Evolutionary conservation across 2,329 filamentous ascomycete species (phyloP).

Genomic region (Scolecobasidium constrictum): DNA sequence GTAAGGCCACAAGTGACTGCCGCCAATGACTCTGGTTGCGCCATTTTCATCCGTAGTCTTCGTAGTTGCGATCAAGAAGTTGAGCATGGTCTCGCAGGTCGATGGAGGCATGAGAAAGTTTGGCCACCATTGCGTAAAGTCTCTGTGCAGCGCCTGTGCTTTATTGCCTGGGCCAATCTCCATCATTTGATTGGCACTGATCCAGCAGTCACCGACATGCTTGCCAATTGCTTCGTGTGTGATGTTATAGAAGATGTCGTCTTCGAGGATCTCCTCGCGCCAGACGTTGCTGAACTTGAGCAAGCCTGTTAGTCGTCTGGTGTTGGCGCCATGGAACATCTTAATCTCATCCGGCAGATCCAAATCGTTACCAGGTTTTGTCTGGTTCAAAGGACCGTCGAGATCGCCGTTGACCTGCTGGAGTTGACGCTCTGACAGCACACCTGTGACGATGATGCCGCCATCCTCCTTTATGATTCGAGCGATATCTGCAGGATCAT

Average conservation of each 20-base stretch:
- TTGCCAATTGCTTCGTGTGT: background rate
- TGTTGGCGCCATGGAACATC: background rate
- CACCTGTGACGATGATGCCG: too few species aligned
- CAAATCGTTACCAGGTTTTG: too few species aligned
- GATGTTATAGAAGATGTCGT: background rate
- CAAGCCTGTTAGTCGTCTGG: background rate
- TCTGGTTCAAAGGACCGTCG: too few species aligned
- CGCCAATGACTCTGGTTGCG: slow-evolving; percentile 26
- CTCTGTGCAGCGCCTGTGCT: background rate
- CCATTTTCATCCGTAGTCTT: slow-evolving; percentile 22
- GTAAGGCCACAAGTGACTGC: slow-evolving; percentile 19
- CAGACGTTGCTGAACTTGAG: background rate
- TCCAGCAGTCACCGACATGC: background rate
- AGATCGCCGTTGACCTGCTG: too few species aligned
- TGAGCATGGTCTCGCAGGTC: slow-evolving; percentile 13
- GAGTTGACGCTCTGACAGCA: too few species aligned
- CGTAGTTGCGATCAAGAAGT: slow-evolving; percentile 15
- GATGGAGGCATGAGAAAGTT: background rate
- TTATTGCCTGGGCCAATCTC: background rate
- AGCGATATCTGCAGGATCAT: too few species aligned
- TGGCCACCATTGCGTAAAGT: background rate
- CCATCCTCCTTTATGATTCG: too few species aligned
- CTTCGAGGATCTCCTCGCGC: background rate
- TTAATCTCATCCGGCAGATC: too few species aligned
- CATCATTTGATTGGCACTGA: background rate